A percentile compares a stretch with the other conserved stretches of the same genome.
Evolutionary conservation across 768 basidiomycete species (phyloP).

Genomic region (Lentinula edodes): DNA sequence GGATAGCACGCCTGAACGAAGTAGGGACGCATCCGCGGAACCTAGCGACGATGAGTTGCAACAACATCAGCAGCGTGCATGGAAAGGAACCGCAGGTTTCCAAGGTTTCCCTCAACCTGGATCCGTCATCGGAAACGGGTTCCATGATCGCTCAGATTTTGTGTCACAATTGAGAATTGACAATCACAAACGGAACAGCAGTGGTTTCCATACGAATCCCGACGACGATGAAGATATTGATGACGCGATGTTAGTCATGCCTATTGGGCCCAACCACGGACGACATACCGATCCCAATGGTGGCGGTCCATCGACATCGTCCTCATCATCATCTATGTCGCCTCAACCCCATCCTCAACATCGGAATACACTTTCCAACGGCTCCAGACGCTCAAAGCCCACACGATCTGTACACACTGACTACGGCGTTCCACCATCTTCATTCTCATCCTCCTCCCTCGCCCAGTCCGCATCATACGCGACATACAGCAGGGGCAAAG

Average conservation of each 20-base stretch:
- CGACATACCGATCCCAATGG: neutral
- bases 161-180: neutral
- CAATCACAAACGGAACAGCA: neutral
- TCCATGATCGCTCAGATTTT: neutral
- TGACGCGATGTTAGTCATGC: conserved; percentile 72
- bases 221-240: conserved; percentile 74
- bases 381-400: conserved; percentile 10
- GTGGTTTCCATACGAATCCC: conserved; percentile 19
- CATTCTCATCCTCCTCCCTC: neutral
- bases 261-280: conserved; percentile 41
- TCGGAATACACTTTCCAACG: conserved; percentile 27
- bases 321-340: neutral
- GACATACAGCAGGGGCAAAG: conserved; percentile 34
- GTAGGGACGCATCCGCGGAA: neutral
- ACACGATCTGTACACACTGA: conserved; percentile 29
- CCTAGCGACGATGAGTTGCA: neutral
- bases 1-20: neutral
- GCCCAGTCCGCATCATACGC: conserved; percentile 12
- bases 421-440: conserved; percentile 12
- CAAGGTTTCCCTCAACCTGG: neutral
- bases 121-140: neutral
- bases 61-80: neutral
- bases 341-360: conserved; percentile 16
- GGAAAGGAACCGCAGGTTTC: neutral
- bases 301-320: conserved; percentile 5